These are phyloP conservation scores for Jacaranda mimosifolia DNA, from an alignment of 257 asterid genomes.

Conservation along the genomic window DNA sequence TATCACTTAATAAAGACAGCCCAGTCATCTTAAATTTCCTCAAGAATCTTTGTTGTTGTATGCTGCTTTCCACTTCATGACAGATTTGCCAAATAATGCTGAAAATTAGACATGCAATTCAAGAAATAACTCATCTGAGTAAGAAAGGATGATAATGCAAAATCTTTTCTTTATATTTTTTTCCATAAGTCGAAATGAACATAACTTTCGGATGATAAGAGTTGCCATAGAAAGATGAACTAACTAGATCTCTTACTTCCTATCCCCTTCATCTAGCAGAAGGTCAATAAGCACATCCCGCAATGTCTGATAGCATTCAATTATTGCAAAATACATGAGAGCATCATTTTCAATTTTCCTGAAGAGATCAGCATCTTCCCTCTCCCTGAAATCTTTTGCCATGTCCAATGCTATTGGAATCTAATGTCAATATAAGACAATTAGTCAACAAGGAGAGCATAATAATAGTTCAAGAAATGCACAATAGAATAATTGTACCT, in stretches of 20 bases:
- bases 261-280: conserved; percentile 68
- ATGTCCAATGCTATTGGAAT: conserved; percentile 98
- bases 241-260: conserved; percentile 61
- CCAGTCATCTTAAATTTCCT: conserved; percentile 76
- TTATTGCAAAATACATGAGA: conserved; percentile 85
- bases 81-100: conserved; percentile 75
- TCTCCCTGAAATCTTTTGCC: conserved; percentile 89
- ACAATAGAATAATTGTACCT: conserved; percentile 59
- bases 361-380: conserved; percentile 87
- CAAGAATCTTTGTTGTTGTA: conserved; percentile 58
- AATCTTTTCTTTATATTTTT: not conserved
- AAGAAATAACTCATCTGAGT: conserved; percentile 26
- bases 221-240: conserved; percentile 24
- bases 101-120: conserved; percentile 36
- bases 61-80: conserved; percentile 71
- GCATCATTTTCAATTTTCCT: conserved; percentile 84
- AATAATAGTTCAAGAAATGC: conserved; percentile 21
- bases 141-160: conserved; percentile 13
- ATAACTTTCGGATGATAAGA: conserved; percentile 18
- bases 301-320: conserved; percentile 93
- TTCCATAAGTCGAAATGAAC: conserved; percentile 6
- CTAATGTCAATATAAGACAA: conserved; percentile 51
- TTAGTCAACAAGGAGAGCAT: conserved; percentile 37
- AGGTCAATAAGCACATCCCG: conserved; percentile 67
- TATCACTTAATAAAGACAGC: conserved; percentile 74